These are phyloP conservation scores for Nosema muscidifuracis DNA, from an alignment of 371 early-diverging fungal species.

Conservation along the genomic window DNA sequence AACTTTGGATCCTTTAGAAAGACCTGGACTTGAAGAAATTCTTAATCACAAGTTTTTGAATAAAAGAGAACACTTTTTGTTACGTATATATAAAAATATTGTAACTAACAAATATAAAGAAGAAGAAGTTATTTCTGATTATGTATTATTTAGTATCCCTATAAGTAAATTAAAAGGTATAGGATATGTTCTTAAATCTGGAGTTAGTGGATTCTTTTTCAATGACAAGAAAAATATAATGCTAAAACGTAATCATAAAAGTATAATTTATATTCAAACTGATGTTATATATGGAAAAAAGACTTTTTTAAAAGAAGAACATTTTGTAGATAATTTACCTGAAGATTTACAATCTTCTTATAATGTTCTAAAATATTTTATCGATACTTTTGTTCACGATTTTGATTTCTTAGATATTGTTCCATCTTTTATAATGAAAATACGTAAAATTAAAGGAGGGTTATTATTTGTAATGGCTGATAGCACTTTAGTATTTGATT, in stretches of 20 bases:
- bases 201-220: conserved; percentile 71
- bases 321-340: conserved; percentile 47
- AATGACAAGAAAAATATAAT: conserved; percentile 70
- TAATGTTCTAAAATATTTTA: conserved; percentile 43
- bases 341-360: conserved; percentile 8
- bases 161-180: conserved; percentile 73
- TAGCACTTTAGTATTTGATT: conserved; percentile 54
- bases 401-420: conserved; percentile 17
- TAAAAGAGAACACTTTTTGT: conserved; percentile 39
- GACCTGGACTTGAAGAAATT: conserved; percentile 66
- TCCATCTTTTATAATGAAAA: conserved; percentile 46
- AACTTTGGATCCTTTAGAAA: conserved; percentile 68
- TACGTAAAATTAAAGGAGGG: conserved; percentile 52
- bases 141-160: conserved; percentile 66
- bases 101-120: conserved; percentile 12
- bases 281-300: conserved; percentile 42
- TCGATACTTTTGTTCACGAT: conserved; percentile 37
- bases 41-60: conserved; percentile 59
- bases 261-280: conserved; percentile 31
- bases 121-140: conserved; percentile 24
- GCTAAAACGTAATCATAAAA: conserved; percentile 13
- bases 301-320: conserved; percentile 52
- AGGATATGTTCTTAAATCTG: conserved; percentile 73
- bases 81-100: conserved; percentile 43
- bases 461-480: conserved; percentile 51